Percentiles rank a stretch among this genome's conserved stretches.
Conservation (phyloP, 1,284 basidiomycete species). For the Calocybe gambosa region DNA sequence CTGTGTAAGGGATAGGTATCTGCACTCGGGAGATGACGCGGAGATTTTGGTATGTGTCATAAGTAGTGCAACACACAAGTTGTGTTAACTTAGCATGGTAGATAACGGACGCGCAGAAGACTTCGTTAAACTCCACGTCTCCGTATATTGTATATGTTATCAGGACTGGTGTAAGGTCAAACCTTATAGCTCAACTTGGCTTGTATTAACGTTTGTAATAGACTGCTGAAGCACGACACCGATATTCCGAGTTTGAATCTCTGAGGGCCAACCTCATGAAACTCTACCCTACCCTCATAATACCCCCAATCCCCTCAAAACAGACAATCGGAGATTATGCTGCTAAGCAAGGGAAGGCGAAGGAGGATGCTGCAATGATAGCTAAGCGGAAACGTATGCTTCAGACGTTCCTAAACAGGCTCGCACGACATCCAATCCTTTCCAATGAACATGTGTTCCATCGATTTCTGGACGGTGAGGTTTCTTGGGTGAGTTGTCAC, state of each 20-base stretch:
- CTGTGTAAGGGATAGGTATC: slow-evolving; percentile 62
- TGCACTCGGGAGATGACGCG: slow-evolving; percentile 75
- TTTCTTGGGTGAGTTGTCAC: slow-evolving; percentile 74
- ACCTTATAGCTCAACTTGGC: slow-evolving; percentile 6
- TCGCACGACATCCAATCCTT: slow-evolving; percentile 87
- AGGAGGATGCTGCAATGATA: slow-evolving; percentile 93
- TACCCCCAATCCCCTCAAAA: slow-evolving; percentile 97
- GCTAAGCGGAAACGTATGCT: slow-evolving; percentile 90
- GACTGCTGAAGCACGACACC: slow-evolving; percentile 80
- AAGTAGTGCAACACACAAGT: background rate
- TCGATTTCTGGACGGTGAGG: slow-evolving; percentile 91
- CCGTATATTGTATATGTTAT: slow-evolving; percentile 96
- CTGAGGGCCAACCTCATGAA: slow-evolving; percentile 79
- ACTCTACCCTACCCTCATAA: slow-evolving; percentile 93
- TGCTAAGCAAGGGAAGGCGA: slow-evolving; percentile 94
- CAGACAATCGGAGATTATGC: slow-evolving; percentile 96
- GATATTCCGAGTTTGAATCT: slow-evolving; percentile 98
- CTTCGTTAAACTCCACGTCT: slow-evolving; percentile 76
- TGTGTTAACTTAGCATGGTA: slow-evolving; percentile 3
- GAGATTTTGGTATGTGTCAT: slow-evolving; percentile 64
- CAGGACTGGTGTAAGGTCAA: slow-evolving; percentile 71
- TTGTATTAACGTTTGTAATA: slow-evolving; percentile 26
- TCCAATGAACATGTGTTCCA: slow-evolving; percentile 94
- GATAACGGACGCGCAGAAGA: slow-evolving; percentile 96
- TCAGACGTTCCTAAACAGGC: slow-evolving; percentile 89